A percentile compares a stretch with the other conserved stretches of the same genome.
These are phyloP conservation scores for Podochytrium sp. DNA, from an alignment of 192 early-diverging fungal species.

Conservation along the genomic window DNA sequence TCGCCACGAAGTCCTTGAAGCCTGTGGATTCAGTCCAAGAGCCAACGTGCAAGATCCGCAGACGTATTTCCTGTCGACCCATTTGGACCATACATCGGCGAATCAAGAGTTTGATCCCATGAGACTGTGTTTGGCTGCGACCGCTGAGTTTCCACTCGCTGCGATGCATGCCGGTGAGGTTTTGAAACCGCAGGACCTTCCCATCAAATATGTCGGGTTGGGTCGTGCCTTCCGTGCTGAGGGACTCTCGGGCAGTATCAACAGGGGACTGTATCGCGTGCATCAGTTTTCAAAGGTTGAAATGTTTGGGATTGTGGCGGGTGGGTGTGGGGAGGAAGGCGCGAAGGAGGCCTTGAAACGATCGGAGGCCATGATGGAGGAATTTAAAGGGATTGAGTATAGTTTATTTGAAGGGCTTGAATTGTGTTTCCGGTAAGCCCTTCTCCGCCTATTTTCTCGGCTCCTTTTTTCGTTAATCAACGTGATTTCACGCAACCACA, in stretches of 20 bases:
- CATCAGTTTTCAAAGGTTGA: slow-evolving; percentile 97
- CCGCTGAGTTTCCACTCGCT: slow-evolving; percentile 90
- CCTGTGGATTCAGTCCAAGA: slow-evolving; percentile 89
- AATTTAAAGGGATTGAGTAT: slow-evolving; percentile 75
- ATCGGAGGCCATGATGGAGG: slow-evolving; percentile 70
- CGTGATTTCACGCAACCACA: slow-evolving; percentile 38
- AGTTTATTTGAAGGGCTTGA: slow-evolving; percentile 78
- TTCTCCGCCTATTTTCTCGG: too few relatives aligned
- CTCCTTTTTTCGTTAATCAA: slow-evolving; percentile 2
- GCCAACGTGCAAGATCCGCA: slow-evolving; percentile 71
- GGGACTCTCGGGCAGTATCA: slow-evolving; percentile 80
- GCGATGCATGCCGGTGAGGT: slow-evolving; percentile 78
- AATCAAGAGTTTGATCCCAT: slow-evolving; percentile 44
- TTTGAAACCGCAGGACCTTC: slow-evolving; percentile 61
- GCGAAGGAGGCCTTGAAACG: slow-evolving; percentile 37
- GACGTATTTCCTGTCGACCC: slow-evolving; percentile 73
- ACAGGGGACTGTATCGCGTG: slow-evolving; percentile 88
- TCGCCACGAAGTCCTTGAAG: slow-evolving; percentile 76
- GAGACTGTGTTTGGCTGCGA: slow-evolving; percentile 73
- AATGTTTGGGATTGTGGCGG: slow-evolving; percentile 73
- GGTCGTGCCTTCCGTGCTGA: slow-evolving; percentile 91
- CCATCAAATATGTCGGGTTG: slow-evolving; percentile 76
- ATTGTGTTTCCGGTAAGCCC: slow-evolving; percentile 69
- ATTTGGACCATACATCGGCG: slow-evolving; percentile 43
- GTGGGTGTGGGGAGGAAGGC: slow-evolving; percentile 36